Conservation (phyloP, 805 yeast genomes). For the Ogataea philodendri region DNA sequence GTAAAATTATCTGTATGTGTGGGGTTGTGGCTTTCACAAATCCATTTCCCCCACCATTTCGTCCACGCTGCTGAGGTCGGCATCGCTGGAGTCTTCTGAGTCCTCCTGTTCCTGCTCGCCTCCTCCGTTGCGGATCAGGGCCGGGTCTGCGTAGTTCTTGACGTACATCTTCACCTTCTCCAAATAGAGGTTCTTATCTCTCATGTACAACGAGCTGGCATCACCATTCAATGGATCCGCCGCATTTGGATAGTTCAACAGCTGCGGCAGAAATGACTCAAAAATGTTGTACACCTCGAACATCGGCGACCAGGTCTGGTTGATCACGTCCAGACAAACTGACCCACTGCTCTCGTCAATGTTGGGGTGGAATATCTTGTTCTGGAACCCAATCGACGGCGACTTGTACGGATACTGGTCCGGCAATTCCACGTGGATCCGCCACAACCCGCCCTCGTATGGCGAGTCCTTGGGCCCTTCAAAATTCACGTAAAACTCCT, state of each 20-base stretch:
- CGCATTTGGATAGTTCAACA: conserved; percentile 89
- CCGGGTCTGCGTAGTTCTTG: conserved; percentile 57
- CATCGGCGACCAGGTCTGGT: conserved; percentile 98
- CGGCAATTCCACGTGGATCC: conserved; percentile 87
- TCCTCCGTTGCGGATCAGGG: conserved; percentile 26
- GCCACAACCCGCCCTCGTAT: conserved; percentile 88
- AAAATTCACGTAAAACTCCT: conserved; percentile 82
- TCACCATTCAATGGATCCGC: conserved; percentile 90
- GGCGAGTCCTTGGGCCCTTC: conserved; percentile 87
- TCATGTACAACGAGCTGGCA: conserved; percentile 76
- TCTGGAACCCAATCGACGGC: conserved; percentile 92
- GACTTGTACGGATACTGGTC: conserved; percentile 94
- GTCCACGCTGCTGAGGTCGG: conserved; percentile 30
- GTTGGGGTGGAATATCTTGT: conserved; percentile 92
- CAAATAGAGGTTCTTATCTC: conserved; percentile 64
- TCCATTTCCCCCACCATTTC: conserved; percentile 38
- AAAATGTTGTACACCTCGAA: conserved; percentile 88
- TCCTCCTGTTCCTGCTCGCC: conserved; percentile 29
- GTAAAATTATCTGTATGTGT: no score
- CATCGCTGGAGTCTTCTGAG: conserved; percentile 25
- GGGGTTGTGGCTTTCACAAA: no score
- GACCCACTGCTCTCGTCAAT: conserved; percentile 89
- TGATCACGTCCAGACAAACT: conserved; percentile 93
- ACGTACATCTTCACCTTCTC: conserved; percentile 74
- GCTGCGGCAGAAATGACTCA: conserved; percentile 90